Percentiles rank a stretch among this genome's conserved stretches.
phyloP scores from a whole-genome alignment of 257 asterid genomes.

The Leptodermis oblonga region DNA sequence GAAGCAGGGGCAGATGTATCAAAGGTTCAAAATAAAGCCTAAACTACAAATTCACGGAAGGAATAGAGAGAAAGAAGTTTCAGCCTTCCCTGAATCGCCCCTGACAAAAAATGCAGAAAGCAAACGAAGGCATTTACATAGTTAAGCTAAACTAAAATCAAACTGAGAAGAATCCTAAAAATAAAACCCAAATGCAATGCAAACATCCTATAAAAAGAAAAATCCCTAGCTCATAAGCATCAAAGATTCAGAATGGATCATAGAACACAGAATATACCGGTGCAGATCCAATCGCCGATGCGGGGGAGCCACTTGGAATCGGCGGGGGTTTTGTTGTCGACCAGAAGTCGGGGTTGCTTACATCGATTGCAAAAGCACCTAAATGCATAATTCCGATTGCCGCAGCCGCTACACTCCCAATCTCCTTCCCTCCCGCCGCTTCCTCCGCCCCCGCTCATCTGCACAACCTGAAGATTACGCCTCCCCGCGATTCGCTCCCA shows the following conservation, averaged over 20 bases:
- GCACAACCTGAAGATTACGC: not conserved
- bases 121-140: not conserved
- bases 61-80: not conserved
- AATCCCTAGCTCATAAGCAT: not conserved
- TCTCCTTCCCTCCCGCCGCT: slow-evolving; percentile 72
- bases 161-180: too few relatives aligned
- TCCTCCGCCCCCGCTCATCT: slow-evolving; percentile 27
- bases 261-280: slow-evolving; percentile 38
- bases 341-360: slow-evolving; percentile 88
- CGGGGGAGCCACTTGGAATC: slow-evolving; percentile 95
- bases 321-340: slow-evolving; percentile 67
- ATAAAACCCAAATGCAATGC: not conserved
- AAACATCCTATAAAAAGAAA: not conserved
- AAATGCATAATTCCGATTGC: slow-evolving; percentile 74
- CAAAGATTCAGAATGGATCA: not conserved
- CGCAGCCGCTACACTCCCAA: slow-evolving; percentile 82
- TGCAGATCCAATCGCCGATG: slow-evolving; percentile 94
- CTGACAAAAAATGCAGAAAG: not conserved
- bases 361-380: slow-evolving; percentile 83
- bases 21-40: not conserved
- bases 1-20: not conserved
- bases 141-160: not conserved
- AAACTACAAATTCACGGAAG: not conserved
- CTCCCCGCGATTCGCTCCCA: not conserved
- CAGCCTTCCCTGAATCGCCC: too few relatives aligned